Base-by-base conservation (phyloP, 768 basidiomycete genomes). In the Harrya chromipes region DNA sequence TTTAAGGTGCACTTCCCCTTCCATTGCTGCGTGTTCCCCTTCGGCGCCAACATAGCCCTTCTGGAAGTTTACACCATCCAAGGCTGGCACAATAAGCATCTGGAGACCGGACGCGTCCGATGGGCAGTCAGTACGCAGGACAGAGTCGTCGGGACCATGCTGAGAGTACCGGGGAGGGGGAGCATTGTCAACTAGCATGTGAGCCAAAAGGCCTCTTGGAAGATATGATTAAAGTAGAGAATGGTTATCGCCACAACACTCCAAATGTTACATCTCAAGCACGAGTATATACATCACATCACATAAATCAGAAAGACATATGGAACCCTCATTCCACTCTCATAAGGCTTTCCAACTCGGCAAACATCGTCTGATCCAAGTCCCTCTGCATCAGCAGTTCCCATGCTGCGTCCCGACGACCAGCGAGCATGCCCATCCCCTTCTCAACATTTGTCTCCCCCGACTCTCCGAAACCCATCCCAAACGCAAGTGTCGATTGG, bases 1-100 rank as follows among this genome's bases (percentile, higher is more conserved):
- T 68, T 93, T 94, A 57, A 93, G 73, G 64, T 93, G 91, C 16
- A 94, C 74, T 63, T 93, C 91, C 40, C 92, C 92, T 62, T 92
- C 90, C 46, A 94, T 80, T 9, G 88, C 85, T 13, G 90, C 88
- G 51, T 76, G 78, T 67, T 92, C 90, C 44, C 80, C 87, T 48
- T 90, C 88, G 20, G 85, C 87, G 43, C 92, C 92, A 8, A 94
- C 74, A 64, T 80, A 90, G 11, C 92, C 92, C 60, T 84, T 87
- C 70, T 94, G 92, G 60, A 94, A 94, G 65, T 83, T 80, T 48
- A 87, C 73, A 19, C 82, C 75, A 64, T 87, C 80, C 42, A 78
- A 72, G 13, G 82, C 76, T 0, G 92, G 91, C 12, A 84, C 73
- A 52, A 94, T 84, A 53, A 91, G 73, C 40, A 93, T 76, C 69